These are phyloP conservation scores for Coniophora puteana DNA, from an alignment of 1,284 basidiomycete species.

Conservation along the genomic window DNA sequence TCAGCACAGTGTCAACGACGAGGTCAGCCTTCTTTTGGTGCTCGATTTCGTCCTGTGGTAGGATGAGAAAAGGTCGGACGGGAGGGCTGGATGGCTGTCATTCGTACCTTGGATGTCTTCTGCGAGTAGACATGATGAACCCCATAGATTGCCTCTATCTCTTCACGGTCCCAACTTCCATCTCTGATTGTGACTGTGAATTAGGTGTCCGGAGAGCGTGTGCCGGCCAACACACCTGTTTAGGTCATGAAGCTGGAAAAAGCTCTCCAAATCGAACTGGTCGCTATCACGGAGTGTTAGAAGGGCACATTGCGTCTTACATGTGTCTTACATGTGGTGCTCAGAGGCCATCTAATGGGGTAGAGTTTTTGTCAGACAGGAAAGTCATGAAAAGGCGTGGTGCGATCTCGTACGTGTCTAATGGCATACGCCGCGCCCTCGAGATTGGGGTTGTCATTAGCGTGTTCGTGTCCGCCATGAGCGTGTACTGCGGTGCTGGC, in stretches of 20 bases:
- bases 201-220: not conserved
- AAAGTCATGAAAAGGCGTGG: not conserved
- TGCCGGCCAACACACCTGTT: conserved; percentile 53
- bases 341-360: conserved; percentile 71
- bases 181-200: conserved; percentile 39
- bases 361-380: conserved; percentile 16
- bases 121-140: conserved; percentile 94
- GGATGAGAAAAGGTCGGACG: not conserved
- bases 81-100: not conserved
- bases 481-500: no score
- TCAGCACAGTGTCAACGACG: conserved; percentile 77
- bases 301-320: not conserved
- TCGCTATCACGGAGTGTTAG: conserved; percentile 43
- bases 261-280: conserved; percentile 73
- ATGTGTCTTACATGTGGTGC: conserved; percentile 69
- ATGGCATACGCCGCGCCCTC: conserved; percentile 39
- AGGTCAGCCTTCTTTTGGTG: conserved; percentile 84
- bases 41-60: conserved; percentile 62
- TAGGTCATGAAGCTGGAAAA: conserved; percentile 90
- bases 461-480: conserved; percentile 28
- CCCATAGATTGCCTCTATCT: conserved; percentile 91
- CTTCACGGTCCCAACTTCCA: conserved; percentile 72
- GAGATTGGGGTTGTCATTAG: conserved; percentile 18
- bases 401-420: conserved; percentile 44
- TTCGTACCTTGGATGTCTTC: conserved; percentile 72